phyloP scores from a whole-genome alignment of 1,284 basidiomycete species.

The Pseudozyma thailandica region DNA sequence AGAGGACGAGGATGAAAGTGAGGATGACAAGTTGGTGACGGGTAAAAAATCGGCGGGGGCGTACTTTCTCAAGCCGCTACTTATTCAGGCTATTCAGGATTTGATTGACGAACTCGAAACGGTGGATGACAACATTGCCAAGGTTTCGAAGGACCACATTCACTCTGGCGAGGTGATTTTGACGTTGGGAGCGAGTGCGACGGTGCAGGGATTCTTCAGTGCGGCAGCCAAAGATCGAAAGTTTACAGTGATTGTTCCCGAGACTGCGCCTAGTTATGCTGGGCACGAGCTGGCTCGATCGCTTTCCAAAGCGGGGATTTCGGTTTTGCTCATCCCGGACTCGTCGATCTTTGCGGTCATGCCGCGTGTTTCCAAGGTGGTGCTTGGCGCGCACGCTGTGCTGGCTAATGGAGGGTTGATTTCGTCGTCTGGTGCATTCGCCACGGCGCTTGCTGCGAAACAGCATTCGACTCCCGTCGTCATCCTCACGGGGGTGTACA shows the following conservation, averaged over 20 bases:
- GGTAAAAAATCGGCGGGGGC: constrained; percentile 47
- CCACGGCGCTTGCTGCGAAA: constrained; percentile 87
- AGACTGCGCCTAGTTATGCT: constrained; percentile 89
- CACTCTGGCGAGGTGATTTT: constrained; percentile 97
- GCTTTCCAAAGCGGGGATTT: constrained; percentile 81
- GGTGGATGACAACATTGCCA: constrained; percentile 92
- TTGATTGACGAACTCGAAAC: constrained; percentile 95
- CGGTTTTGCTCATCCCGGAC: constrained; percentile 93
- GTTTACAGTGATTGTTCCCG: constrained; percentile 95
- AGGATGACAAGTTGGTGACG: constrained; percentile 6
- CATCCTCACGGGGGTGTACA: constrained; percentile 93
- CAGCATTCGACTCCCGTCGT: constrained; percentile 93
- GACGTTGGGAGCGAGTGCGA: constrained; percentile 85
- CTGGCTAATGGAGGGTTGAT: constrained; percentile 96
- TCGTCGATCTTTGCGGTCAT: constrained; percentile 93
- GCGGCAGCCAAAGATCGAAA: constrained; percentile 88
- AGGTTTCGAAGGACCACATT: constrained; percentile 93
- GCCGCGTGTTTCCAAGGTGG: constrained; percentile 95
- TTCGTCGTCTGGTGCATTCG: constrained; percentile 82
- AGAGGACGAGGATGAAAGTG: constrained; percentile 5
- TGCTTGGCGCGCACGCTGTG: constrained; percentile 90
- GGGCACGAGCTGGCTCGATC: constrained; percentile 82
- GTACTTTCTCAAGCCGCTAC: constrained; percentile 68
- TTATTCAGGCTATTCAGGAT: constrained; percentile 72
- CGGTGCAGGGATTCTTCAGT: constrained; percentile 93